phyloP scores from a whole-genome alignment of 2,329 filamentous ascomycete species.

The Ascochyta lentis region DNA sequence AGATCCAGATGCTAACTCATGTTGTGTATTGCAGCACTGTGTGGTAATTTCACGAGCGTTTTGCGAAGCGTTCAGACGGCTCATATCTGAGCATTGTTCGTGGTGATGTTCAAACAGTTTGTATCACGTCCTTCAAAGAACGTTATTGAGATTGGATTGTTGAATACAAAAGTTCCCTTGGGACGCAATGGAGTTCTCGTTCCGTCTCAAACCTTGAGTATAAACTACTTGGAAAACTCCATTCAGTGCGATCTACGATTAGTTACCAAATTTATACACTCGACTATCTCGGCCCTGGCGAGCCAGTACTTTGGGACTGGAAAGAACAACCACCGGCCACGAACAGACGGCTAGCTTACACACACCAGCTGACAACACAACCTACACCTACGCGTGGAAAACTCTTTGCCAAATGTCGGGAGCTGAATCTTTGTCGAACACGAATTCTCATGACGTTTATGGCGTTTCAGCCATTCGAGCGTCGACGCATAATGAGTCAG shows the following conservation, averaged over 20 bases:
- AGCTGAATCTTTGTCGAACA: neutral
- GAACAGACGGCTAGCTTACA: neutral
- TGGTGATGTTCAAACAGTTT: neutral
- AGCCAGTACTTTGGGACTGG: neutral
- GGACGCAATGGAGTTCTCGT: neutral
- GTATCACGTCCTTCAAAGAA: neutral
- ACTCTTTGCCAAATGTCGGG: neutral
- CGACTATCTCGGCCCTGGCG: neutral
- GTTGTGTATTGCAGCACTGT: too few relatives aligned
- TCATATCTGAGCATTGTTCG: neutral
- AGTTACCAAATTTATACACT: neutral
- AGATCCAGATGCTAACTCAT: too few relatives aligned
- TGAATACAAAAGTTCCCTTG: neutral
- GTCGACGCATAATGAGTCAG: neutral
- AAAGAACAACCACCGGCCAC: neutral
- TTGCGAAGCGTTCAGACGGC: too few relatives aligned
- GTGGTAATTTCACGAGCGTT: too few relatives aligned
- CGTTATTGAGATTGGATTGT: neutral
- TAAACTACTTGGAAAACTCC: neutral
- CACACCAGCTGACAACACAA: neutral
- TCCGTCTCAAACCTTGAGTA: neutral
- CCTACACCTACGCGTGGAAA: neutral
- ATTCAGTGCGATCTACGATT: neutral
- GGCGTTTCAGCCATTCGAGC: neutral
- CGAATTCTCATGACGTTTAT: neutral